A percentile compares a stretch with the other conserved stretches of the same genome.
Evolutionary conservation across 495 filamentous ascomycete genomes (phyloP).

Genomic region (Podospora pseudocomata): DNA sequence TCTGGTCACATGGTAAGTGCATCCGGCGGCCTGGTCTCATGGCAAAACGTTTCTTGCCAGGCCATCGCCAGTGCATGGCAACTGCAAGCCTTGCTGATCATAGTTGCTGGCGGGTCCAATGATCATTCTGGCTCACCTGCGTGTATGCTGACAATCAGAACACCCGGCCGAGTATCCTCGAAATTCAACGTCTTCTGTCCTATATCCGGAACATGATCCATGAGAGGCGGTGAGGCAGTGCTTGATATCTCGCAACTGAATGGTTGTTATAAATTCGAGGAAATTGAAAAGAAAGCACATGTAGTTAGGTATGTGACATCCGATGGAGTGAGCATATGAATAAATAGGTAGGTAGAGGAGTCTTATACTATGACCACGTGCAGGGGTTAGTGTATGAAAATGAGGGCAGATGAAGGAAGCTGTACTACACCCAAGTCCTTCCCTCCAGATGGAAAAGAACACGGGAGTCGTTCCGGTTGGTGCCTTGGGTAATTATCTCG

Average conservation of each 20-base stretch:
- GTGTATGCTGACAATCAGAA: background rate
- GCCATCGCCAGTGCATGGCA: constrained; percentile 2
- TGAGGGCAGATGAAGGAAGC: background rate
- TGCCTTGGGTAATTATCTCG: background rate
- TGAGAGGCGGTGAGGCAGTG: background rate
- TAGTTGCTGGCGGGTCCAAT: background rate
- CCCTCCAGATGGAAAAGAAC: background rate
- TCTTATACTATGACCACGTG: background rate
- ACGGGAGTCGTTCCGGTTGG: background rate
- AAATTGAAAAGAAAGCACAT: background rate
- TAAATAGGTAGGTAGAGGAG: background rate
- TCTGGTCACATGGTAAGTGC: constrained; percentile 2
- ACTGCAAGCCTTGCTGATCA: constrained; percentile 5
- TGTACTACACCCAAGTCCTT: background rate
- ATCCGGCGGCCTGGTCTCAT: constrained; percentile 3
- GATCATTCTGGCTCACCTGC: background rate
- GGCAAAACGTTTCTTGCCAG: constrained; percentile 7
- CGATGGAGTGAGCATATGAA: background rate
- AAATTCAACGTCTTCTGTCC: background rate
- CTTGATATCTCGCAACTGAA: background rate
- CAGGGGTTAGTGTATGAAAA: background rate
- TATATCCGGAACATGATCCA: background rate
- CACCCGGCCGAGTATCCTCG: background rate
- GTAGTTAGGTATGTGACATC: background rate
- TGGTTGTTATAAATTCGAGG: background rate